Conservation (phyloP, 2,329 filamentous ascomycete genomes). For the Colletotrichum sojae region DNA sequence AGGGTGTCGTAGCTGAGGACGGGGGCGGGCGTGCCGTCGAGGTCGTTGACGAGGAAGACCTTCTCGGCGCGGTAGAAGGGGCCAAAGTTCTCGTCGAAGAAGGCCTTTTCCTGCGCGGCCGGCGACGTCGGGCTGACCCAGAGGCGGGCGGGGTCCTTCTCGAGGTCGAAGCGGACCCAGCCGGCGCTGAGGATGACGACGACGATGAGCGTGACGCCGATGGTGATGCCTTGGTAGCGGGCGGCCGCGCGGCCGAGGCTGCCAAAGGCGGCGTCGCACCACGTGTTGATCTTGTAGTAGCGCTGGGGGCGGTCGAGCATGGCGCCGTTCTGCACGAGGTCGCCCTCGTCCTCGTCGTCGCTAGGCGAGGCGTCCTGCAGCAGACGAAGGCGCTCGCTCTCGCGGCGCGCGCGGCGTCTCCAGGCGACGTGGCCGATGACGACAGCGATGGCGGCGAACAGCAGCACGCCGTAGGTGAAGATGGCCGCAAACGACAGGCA, state of each 20-base stretch:
- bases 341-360: constrained; percentile 95
- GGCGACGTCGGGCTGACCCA: constrained; percentile 97
- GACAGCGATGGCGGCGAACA: constrained; percentile 76
- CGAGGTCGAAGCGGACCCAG: constrained; percentile 90
- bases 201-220: constrained; percentile 79
- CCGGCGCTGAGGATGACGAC: constrained; percentile 87
- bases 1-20: constrained; percentile 92
- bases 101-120: constrained; percentile 92
- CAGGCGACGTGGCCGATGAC: constrained; percentile 83
- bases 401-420: constrained; percentile 79
- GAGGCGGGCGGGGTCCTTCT: constrained; percentile 88
- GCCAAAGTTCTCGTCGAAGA: constrained; percentile 94
- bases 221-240: constrained; percentile 87
- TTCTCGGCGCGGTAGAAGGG: constrained; percentile 97
- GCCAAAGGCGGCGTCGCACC: constrained; percentile 85
- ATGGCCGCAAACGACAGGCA: constrained; percentile 96
- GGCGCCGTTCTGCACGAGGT: constrained; percentile 81
- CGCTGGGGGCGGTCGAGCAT: constrained; percentile 84
- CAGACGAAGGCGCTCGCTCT: constrained; percentile 86
- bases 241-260: constrained; percentile 85
- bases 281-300: constrained; percentile 86
- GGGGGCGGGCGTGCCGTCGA: constrained; percentile 73
- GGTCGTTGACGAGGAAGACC: constrained; percentile 91
- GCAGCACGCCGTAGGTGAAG: constrained; percentile 83
- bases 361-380: constrained; percentile 87